phyloP scores from a whole-genome alignment of 192 early-diverging fungal species.

The Linnemannia schmuckeri region DNA sequence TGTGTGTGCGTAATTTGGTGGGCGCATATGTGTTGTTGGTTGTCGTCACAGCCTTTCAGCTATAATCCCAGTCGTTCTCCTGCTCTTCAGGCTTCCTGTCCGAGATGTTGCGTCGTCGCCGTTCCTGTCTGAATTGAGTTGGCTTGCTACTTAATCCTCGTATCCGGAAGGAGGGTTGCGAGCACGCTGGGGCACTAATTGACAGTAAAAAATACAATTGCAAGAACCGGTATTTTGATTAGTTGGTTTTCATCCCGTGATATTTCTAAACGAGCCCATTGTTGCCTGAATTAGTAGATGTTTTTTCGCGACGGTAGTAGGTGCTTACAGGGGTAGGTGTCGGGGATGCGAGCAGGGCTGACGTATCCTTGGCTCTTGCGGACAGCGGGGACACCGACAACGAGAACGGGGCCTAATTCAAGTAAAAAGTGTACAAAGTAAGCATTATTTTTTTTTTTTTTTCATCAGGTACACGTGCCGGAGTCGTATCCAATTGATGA shows the following conservation, averaged over 20 bases:
- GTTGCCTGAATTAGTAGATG: not conserved
- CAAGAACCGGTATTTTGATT: not conserved
- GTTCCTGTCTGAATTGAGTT: not conserved
- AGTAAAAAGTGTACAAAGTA: not conserved
- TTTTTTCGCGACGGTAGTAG: not conserved
- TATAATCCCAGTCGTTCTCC: not conserved
- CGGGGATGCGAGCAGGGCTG: conserved; percentile 47
- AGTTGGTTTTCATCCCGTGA: not conserved
- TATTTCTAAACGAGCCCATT: not conserved
- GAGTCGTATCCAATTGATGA: not conserved
- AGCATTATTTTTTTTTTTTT: conserved; percentile 1
- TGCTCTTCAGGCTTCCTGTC: not conserved
- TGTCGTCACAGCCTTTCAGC: not conserved
- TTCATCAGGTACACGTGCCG: not conserved
- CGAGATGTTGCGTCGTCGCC: not conserved
- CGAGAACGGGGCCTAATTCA: conserved; percentile 36
- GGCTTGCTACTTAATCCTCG: conserved; percentile 30
- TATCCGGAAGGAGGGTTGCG: conserved; percentile 56
- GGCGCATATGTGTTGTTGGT: not conserved
- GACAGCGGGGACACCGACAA: conserved; percentile 39
- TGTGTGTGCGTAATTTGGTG: not conserved
- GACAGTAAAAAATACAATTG: not conserved
- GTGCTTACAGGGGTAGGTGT: conserved; percentile 47
- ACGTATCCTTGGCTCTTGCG: conserved; percentile 48
- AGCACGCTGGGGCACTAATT: conserved; percentile 47